Evolutionary conservation across 2,329 filamentous ascomycete species (phyloP).

Genomic region (Fusarium redolens): DNA sequence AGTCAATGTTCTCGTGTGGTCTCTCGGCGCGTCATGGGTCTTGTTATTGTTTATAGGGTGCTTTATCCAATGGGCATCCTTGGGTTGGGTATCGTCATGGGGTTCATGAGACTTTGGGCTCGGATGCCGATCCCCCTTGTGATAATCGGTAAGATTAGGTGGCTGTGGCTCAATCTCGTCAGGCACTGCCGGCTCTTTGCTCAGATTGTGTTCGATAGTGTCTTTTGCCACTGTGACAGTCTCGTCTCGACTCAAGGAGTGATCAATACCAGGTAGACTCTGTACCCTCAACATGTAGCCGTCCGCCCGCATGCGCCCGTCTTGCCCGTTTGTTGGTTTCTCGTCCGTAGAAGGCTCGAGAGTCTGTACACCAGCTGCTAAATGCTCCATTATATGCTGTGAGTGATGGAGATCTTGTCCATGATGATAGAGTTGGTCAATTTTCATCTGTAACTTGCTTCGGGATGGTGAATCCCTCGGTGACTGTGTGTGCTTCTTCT

Average conservation of each 20-base stretch:
- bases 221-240: slow-evolving; percentile 9
- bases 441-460: slow-evolving; percentile 39
- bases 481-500: not conserved
- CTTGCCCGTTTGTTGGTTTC: slow-evolving; percentile 3
- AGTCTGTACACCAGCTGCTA: slow-evolving; percentile 41
- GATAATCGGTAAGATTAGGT: slow-evolving; percentile 33
- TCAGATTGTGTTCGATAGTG: slow-evolving; percentile 21
- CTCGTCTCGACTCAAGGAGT: slow-evolving; percentile 29
- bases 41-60: slow-evolving; percentile 18
- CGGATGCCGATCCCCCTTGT: slow-evolving; percentile 12
- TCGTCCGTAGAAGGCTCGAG: slow-evolving; percentile 1
- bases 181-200: slow-evolving; percentile 16
- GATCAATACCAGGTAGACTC: slow-evolving; percentile 3
- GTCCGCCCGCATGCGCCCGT: not conserved
- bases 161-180: slow-evolving; percentile 3
- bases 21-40: not conserved
- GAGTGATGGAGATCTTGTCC: slow-evolving; percentile 49
- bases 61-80: slow-evolving; percentile 22
- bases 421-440: slow-evolving; percentile 49
- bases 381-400: slow-evolving; percentile 51
- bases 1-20: not conserved
- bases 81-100: slow-evolving; percentile 27
- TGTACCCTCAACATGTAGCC: not conserved
- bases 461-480: slow-evolving; percentile 5
- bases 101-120: slow-evolving; percentile 39